phyloP scores from a whole-genome alignment of 768 basidiomycete species.

The Amanita rimosa region DNA sequence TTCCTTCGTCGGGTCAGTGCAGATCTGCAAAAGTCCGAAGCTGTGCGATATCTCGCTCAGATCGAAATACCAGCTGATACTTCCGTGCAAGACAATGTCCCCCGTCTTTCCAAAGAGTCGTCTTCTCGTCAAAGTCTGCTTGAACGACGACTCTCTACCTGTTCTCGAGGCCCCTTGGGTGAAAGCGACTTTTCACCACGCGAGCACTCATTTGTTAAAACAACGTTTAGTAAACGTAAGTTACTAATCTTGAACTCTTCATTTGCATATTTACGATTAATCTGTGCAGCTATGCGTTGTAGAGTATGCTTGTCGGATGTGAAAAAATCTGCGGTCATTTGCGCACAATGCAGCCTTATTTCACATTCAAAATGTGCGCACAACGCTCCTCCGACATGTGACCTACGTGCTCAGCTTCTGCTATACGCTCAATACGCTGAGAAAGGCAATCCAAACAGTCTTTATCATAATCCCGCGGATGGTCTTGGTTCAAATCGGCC shows the following conservation, averaged over 20 bases:
- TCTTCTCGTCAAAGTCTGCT: conserved; percentile 23
- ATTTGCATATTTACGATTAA: conserved; percentile 7
- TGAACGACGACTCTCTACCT: conserved; percentile 26
- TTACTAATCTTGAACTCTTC: conserved; percentile 9
- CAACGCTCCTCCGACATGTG: conserved; percentile 71
- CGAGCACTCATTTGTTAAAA: conserved; percentile 83
- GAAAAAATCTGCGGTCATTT: conserved; percentile 82
- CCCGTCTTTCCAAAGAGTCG: conserved; percentile 19
- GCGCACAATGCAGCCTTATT: conserved; percentile 83
- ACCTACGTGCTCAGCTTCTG: conserved; percentile 72
- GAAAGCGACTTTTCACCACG: conserved; percentile 48
- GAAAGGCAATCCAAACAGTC: conserved; percentile 42
- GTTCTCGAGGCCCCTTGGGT: conserved; percentile 26
- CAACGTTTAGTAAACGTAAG: conserved; percentile 87
- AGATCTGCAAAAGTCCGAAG: conserved; percentile 70
- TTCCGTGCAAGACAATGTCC: conserved; percentile 25
- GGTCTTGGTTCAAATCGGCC: conserved; percentile 27
- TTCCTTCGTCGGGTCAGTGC: conserved; percentile 87
- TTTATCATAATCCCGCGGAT: conserved; percentile 43
- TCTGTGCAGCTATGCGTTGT: conserved; percentile 64
- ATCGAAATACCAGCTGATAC: conserved; percentile 32
- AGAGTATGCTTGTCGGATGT: conserved; percentile 71
- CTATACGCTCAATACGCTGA: conserved; percentile 72
- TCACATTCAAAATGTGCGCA: conserved; percentile 69
- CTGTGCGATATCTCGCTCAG: conserved; percentile 39